Base-by-base conservation (phyloP, 2,329 filamentous ascomycete species). In the Pseudogymnoascus sp. region DNA sequence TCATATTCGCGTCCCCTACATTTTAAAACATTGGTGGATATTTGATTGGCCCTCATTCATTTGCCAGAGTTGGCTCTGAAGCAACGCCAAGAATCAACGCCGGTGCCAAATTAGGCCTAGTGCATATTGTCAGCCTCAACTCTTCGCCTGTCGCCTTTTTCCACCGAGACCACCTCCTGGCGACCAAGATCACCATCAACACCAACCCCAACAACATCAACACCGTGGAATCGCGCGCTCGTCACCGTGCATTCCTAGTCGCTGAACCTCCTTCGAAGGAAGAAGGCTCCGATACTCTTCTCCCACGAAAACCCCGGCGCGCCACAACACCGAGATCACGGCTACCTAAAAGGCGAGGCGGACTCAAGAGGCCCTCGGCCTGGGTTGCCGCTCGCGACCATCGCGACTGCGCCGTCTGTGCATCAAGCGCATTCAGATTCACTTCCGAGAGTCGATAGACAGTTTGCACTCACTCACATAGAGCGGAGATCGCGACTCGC, bases 101-200 rank as follows among this genome's bases (percentile, higher is more conserved):
- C 50, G 68, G 64, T 64, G 59, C 72, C 69, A 13, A 69, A 70
- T 68, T 2, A 2, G 69, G 76, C n/a, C 66, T 79, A 79, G 78
- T 69, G 71, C 53, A 6, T 53, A 62, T 67, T 71, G 74, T 73
- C 73, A 75, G 72, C 75, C 59, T 61, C 59, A 61, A 61, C 50
- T 57, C 59, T 61, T 61, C 59, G 21, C 35, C 59, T 40, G 59
- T 38, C 59, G 59, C 59, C 59, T 61, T 61, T 61, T 61, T 61
- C 38, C 35, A 42, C 17, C 59, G 38, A 61, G 35, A 63, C 61
- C 28, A 53, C 61, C 62, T 64, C 44, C 63, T 64, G 44, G 42
- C 44, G 44, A 63, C 57, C 66, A 61, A 61, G 59, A 61, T 42
- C 33, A 42, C 59, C 38, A 61, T 42, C 59, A 61, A 38, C 21